Conservation (phyloP, 1,284 basidiomycete genomes). For the Rhodofomes roseus region DNA sequence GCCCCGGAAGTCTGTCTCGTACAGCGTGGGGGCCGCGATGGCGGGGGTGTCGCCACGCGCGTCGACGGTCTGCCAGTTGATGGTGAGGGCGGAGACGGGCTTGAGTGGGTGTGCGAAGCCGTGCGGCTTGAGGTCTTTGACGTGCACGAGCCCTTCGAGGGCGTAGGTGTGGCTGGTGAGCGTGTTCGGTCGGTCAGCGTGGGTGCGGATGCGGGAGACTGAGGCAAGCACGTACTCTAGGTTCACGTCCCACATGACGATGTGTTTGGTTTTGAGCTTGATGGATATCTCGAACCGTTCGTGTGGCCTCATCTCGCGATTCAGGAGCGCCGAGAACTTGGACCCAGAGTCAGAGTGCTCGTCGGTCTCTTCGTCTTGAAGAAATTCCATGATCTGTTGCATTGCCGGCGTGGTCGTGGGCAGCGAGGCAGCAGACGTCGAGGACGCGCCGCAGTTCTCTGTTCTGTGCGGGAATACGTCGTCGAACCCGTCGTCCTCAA, state of each 20-base stretch:
- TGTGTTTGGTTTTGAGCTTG: neutral
- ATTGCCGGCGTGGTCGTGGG: too few species aligned
- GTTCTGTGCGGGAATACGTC: too few species aligned
- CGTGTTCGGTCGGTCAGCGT: too few species aligned
- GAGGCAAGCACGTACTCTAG: neutral
- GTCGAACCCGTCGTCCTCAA: neutral
- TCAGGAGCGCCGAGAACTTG: neutral
- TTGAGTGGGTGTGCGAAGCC: constrained; percentile 10
- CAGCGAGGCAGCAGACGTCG: too few species aligned
- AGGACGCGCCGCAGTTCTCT: too few species aligned
- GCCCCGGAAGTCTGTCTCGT: neutral
- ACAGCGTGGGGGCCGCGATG: neutral
- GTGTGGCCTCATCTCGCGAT: neutral
- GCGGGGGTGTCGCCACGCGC: neutral
- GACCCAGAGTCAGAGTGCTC: too few species aligned
- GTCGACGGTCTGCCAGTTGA: constrained; percentile 13
- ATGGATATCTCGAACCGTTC: constrained; percentile 1
- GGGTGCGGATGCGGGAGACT: neutral
- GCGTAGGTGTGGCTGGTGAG: constrained; percentile 12
- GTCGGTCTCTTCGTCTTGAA: neutral
- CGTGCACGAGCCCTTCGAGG: constrained; percentile 14
- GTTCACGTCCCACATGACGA: constrained; percentile 5
- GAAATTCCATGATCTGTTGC: neutral
- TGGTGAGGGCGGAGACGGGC: constrained; percentile 11
- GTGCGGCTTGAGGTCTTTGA: constrained; percentile 13